Evolutionary conservation across 2,329 filamentous ascomycete genomes (phyloP).

Genomic region (Trichoderma sp.): DNA sequence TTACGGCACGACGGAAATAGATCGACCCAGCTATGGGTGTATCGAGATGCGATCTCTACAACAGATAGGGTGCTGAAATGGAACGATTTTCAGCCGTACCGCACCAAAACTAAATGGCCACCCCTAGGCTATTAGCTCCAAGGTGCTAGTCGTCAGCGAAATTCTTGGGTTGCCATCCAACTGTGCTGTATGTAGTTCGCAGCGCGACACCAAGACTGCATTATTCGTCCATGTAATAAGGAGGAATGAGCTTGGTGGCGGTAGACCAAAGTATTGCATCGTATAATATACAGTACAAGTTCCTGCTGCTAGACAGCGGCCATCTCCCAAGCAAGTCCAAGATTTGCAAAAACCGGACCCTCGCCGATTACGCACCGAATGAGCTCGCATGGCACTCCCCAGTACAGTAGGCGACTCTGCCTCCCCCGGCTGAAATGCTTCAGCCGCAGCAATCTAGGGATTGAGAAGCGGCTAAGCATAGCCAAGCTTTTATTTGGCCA

Average conservation of each 20-base stretch:
- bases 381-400: neutral
- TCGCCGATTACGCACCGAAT: neutral
- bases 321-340: neutral
- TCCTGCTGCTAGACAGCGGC: neutral
- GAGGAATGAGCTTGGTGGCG: neutral
- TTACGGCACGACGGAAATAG: neutral
- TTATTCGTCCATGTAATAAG: neutral
- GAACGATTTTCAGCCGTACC: neutral
- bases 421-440: neutral
- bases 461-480: neutral
- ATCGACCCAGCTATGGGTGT: conserved; percentile 11
- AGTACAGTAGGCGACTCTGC: neutral
- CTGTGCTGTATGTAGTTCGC: neutral
- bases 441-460: neutral
- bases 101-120: neutral
- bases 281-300: too few relatives aligned
- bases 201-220: neutral
- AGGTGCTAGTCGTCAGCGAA: neutral
- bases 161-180: neutral
- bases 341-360: neutral
- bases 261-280: neutral
- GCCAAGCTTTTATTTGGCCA: neutral
- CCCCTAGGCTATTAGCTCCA: neutral
- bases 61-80: conserved; percentile 14
- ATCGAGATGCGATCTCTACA: conserved; percentile 14